phyloP scores from a whole-genome alignment of 768 basidiomycete genomes.

The Serpula lacrymans region DNA sequence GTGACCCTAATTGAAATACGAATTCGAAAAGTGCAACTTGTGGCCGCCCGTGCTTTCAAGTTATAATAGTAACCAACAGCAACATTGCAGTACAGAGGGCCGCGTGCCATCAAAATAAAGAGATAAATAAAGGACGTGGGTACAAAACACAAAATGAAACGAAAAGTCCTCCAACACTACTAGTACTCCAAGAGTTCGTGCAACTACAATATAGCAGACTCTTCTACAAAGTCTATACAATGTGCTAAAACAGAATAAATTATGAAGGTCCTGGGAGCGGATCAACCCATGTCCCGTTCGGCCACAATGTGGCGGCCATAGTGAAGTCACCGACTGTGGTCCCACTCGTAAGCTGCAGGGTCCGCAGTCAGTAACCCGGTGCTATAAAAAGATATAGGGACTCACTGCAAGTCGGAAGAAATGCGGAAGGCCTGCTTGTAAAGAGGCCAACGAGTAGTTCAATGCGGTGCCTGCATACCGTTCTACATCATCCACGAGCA shows the following conservation, averaged over 20 bases:
- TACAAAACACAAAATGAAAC: no score
- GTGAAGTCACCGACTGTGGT: slow-evolving; percentile 71
- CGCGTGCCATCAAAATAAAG: no score
- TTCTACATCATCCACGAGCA: slow-evolving; percentile 86
- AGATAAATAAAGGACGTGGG: no score
- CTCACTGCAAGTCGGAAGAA: slow-evolving; percentile 80
- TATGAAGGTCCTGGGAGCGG: slow-evolving; percentile 66
- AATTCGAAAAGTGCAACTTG: no score
- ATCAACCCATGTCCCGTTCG: slow-evolving; percentile 81
- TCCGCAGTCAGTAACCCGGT: no score
- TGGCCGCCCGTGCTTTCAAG: no score
- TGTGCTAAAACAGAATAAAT: slow-evolving; percentile 3
- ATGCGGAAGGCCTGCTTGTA: slow-evolving; percentile 61
- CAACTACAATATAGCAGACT: no score
- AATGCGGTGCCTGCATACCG: slow-evolving; percentile 67
- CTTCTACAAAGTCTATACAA: slow-evolving; percentile 2
- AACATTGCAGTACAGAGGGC: no score
- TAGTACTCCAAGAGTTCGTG: no score
- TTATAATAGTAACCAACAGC: no score
- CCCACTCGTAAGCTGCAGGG: slow-evolving; percentile 43
- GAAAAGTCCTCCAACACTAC: no score
- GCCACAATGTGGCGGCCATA: slow-evolving; percentile 69
- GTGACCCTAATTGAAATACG: no score
- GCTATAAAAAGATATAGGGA: slow-evolving; percentile 3
- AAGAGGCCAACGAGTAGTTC: slow-evolving; percentile 65